Evolutionary conservation across 257 asterid species (phyloP).

Genomic region (Solanum chiquidenum): DNA sequence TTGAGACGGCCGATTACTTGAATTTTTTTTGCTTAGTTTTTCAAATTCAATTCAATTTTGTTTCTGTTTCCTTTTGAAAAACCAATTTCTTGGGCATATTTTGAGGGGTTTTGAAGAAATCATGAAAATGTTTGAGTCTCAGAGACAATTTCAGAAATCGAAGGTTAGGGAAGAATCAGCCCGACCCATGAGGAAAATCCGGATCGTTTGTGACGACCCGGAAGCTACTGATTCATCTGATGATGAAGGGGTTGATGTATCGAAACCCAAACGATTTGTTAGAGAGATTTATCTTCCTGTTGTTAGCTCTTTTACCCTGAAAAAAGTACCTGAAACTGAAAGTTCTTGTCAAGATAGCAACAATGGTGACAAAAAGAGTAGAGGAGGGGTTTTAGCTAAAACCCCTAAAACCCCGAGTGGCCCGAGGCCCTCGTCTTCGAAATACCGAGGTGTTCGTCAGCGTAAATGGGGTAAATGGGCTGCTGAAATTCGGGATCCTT

Average conservation of each 20-base stretch:
- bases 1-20: slow-evolving; percentile 39
- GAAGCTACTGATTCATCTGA: slow-evolving; percentile 88
- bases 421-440: neutral
- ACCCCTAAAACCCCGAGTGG: slow-evolving; percentile 1
- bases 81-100: slow-evolving; percentile 16
- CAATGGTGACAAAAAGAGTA: slow-evolving; percentile 22
- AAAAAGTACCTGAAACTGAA: slow-evolving; percentile 15
- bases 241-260: slow-evolving; percentile 33
- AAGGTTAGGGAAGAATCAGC: slow-evolving; percentile 9
- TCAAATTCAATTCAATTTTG: neutral
- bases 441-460: slow-evolving; percentile 14
- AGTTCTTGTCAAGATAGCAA: slow-evolving; percentile 36
- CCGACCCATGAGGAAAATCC: slow-evolving; percentile 31
- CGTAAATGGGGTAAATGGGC: slow-evolving; percentile 23
- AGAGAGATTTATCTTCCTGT: slow-evolving; percentile 39
- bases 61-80: neutral
- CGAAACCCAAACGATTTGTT: slow-evolving; percentile 35
- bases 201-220: slow-evolving; percentile 62
- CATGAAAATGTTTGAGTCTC: slow-evolving; percentile 29
- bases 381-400: slow-evolving; percentile 4
- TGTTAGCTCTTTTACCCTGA: neutral
- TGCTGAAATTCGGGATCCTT: slow-evolving; percentile 20
- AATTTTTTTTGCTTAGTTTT: neutral
- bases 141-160: slow-evolving; percentile 10
- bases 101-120: slow-evolving; percentile 22